Evolutionary conservation across 1,139 yeast genomes (phyloP).

Genomic region (Geotrichum klebahnii): DNA sequence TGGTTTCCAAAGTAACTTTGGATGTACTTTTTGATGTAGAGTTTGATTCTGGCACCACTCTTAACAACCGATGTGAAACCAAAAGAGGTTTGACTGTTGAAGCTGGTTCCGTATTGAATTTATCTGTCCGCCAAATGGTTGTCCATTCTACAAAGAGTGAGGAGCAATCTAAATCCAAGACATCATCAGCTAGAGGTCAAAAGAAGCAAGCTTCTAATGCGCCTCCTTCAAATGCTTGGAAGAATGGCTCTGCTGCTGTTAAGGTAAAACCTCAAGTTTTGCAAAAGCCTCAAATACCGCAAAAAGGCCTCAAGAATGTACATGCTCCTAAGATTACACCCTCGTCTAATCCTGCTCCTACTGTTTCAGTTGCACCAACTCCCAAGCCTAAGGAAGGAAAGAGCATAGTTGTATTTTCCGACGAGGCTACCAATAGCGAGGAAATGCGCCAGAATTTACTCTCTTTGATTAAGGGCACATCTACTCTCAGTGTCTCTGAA

Average conservation of each 20-base stretch:
- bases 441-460: conserved; percentile 42
- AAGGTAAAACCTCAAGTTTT: conserved; percentile 4
- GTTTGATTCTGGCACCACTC: conserved; percentile 72
- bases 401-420: conserved; percentile 5
- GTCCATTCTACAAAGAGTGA: conserved; percentile 45
- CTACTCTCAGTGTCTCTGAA: conserved; percentile 24
- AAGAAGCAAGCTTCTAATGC: background rate
- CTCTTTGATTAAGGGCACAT: conserved; percentile 40
- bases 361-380: conserved; percentile 17
- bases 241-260: conserved; percentile 2
- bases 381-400: conserved; percentile 14
- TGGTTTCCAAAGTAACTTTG: conserved; percentile 52
- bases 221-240: conserved; percentile 7
- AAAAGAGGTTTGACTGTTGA: conserved; percentile 83
- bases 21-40: conserved; percentile 82
- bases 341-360: conserved; percentile 14
- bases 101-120: conserved; percentile 74
- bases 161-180: conserved; percentile 4
- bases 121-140: conserved; percentile 68
- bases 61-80: conserved; percentile 71
- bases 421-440: conserved; percentile 21
- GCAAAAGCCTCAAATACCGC: conserved; percentile 3
- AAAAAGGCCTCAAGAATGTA: background rate
- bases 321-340: conserved; percentile 3
- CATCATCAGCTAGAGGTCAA: too few relatives aligned